phyloP scores from a whole-genome alignment of 1,139 yeast genomes.

The Yamadazyma kanchanaburiensis region DNA sequence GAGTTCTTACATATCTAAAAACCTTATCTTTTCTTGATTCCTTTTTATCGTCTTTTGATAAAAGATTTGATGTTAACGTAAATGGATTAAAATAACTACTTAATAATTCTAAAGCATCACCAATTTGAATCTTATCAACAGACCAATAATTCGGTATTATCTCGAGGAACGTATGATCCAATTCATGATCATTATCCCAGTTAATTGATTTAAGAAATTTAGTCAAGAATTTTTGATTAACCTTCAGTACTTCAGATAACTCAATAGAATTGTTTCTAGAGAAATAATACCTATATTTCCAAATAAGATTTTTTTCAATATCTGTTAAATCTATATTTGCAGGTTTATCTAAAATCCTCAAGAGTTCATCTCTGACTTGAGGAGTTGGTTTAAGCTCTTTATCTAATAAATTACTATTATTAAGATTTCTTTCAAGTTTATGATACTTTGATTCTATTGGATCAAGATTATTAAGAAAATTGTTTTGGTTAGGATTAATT shows the following conservation, averaged over 20 bases:
- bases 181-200: conserved; percentile 83
- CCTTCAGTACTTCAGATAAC: conserved; percentile 21
- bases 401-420: conserved; percentile 72
- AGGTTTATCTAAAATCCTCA: conserved; percentile 67
- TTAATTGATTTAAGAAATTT: conserved; percentile 85
- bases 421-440: conserved; percentile 72
- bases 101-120: conserved; percentile 85
- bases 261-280: conserved; percentile 49
- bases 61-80: conserved; percentile 21
- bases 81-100: conserved; percentile 64
- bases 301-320: conserved; percentile 81
- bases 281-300: conserved; percentile 89
- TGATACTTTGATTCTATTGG: conserved; percentile 89
- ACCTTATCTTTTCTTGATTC: conserved; percentile 32
- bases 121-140: conserved; percentile 76
- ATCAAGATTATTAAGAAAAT: conserved; percentile 3
- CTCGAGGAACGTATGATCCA: conserved; percentile 68
- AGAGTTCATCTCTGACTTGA: conserved; percentile 70
- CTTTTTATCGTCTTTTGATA: conserved; percentile 11
- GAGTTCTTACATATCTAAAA: conserved; percentile 37
- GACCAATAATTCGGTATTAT: conserved; percentile 44
- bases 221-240: conserved; percentile 54
- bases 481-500: conserved; percentile 5
- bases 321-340: conserved; percentile 80
- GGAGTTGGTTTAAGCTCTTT: conserved; percentile 89